These are phyloP conservation scores for Calophaca sinica DNA, from an alignment of 306 rosid genomes.

Conservation along the genomic window DNA sequence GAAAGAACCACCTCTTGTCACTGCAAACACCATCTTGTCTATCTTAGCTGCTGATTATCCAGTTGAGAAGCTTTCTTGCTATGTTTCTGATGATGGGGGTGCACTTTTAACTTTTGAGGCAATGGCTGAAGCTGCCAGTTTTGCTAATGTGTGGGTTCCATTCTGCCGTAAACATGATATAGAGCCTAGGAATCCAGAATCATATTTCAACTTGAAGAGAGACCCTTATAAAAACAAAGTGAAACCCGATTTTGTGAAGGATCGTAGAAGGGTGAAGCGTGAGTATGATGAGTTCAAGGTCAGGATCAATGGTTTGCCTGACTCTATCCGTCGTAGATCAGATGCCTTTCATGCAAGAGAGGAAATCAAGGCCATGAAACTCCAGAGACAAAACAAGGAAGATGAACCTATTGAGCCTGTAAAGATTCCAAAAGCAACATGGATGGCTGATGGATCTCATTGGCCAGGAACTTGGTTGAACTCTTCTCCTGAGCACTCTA, in stretches of 20 bases:
- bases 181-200: conserved; percentile 96
- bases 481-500: conserved; percentile 78
- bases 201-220: conserved; percentile 86
- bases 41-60: conserved; percentile 92
- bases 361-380: conserved; percentile 94
- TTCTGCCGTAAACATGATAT: conserved; percentile 94
- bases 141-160: conserved; percentile 91
- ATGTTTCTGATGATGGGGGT: conserved; percentile 99
- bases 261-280: conserved; percentile 90
- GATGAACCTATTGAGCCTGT: conserved; percentile 76
- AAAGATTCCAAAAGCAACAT: conserved; percentile 90
- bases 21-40: conserved; percentile 91
- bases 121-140: conserved; percentile 99
- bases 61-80: conserved; percentile 97
- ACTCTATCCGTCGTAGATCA: conserved; percentile 90
- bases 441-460: conserved; percentile 99
- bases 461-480: conserved; percentile 99
- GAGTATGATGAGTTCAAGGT: conserved; percentile 99
- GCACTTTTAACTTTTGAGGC: conserved; percentile 98
- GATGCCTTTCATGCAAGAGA: conserved; percentile 97
- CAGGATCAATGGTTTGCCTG: conserved; percentile 89
- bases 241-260: conserved; percentile 86
- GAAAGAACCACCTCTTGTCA: conserved; percentile 97
- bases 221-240: conserved; percentile 96
- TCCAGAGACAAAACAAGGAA: conserved; percentile 75